Evolutionary conservation across 352 stramenopile species (phyloP), one percentile per base, ranked within the genome.

Genomic region (Globisporangium carolinianum): DNA sequence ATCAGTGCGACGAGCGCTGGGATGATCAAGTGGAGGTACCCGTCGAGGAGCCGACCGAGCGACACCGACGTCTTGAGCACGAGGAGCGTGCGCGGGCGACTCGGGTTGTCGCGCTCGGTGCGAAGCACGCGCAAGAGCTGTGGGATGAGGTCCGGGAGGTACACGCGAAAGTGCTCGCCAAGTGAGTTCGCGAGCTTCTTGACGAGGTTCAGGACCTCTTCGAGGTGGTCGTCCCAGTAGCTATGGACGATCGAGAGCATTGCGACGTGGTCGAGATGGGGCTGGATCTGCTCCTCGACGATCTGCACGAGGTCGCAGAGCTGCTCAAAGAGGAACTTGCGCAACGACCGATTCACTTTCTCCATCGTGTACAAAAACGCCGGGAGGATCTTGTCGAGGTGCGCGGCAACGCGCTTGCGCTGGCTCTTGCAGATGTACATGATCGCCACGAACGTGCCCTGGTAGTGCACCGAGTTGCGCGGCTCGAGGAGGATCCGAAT

Each of bases 371-470:
- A 85, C 47, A 99, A 69, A 54, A 99, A 98, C 43, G 98, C 94
- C 35, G 97, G 97, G 36, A 99, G 94, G 68, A 99, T 98, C 47
- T 96, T 91, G 56, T 96, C 88, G 24, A 99, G 74, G 66, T 98
- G 98, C 15, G 87, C 88, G 9, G 96, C 94, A 63, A 97, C 98
- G 38, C 87, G 84, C 45, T 98, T 83, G 0, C 94, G 91, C 41
- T 99, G 85, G 50, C 85, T 95, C 68, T 98, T 97, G 75, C 98
- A 99, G 62, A 99, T 98, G 64, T 98, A 98, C 83, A 98, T 99
- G 53, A 99, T 94, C 17, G 97, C 95, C 52, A 99, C 96, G 61
- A 98, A 98, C 5, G 97, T 97, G 57, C 96, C 97, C 37, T 97
- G 87, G 65, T 99, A 98, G 57, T 99, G 95, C 17, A 96, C 92